Evolutionary conservation across 305 asterid genomes (phyloP).

Genomic region (Fraxinus greggii): DNA sequence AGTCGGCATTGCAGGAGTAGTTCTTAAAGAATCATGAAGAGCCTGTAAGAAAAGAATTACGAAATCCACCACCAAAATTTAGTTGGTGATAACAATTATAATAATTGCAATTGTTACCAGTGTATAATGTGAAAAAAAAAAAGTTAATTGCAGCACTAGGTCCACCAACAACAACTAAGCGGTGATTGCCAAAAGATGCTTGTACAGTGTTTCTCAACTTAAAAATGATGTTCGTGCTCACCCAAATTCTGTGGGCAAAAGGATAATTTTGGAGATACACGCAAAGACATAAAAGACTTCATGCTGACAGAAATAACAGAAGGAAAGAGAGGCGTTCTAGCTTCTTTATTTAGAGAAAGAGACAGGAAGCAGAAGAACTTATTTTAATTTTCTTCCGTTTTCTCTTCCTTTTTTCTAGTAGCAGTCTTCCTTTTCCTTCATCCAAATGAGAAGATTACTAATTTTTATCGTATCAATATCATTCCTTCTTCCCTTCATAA

Average conservation of each 20-base stretch:
- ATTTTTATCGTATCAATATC: neutral
- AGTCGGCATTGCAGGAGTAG: slow-evolving; percentile 41
- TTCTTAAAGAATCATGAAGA: slow-evolving; percentile 47
- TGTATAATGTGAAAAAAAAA: neutral
- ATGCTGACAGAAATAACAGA: neutral
- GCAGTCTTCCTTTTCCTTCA: neutral
- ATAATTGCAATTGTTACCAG: slow-evolving; percentile 1
- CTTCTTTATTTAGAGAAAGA: neutral
- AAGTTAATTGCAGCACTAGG: slow-evolving; percentile 3
- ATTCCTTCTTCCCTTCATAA: neutral
- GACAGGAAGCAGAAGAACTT: neutral
- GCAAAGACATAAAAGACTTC: slow-evolving; percentile 1
- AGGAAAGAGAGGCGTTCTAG: neutral
- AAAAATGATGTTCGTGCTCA: neutral
- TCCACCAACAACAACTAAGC: neutral
- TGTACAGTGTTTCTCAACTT: slow-evolving; percentile 16
- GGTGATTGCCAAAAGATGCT: neutral
- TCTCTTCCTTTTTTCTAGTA: neutral
- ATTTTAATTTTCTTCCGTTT: neutral
- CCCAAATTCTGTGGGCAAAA: neutral
- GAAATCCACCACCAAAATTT: slow-evolving; percentile 5
- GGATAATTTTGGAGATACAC: neutral
- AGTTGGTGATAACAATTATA: slow-evolving; percentile 2
- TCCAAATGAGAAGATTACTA: neutral
- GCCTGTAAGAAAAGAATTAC: slow-evolving; percentile 38